Evolutionary conservation across 2,329 filamentous ascomycete genomes (phyloP).

Genomic region (Botrytis hyacinthi): DNA sequence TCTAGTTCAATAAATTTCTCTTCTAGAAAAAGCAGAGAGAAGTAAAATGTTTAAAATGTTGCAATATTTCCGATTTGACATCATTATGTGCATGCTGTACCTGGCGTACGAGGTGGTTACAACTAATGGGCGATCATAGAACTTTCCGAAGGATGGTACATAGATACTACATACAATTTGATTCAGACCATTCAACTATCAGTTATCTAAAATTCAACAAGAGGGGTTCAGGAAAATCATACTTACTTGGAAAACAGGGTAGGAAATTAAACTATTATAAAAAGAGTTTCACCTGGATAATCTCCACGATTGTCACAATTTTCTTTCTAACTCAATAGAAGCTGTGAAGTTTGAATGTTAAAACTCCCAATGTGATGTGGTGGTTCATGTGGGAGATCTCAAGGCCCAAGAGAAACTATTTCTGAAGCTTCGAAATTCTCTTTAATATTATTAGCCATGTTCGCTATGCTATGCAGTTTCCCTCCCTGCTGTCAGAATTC

Average conservation of each 20-base stretch:
- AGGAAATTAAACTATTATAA: neutral
- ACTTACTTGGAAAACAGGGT: neutral
- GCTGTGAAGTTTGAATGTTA: neutral
- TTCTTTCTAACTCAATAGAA: neutral
- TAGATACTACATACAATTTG: neutral
- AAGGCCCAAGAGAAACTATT: slow-evolving; percentile 1
- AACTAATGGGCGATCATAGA: slow-evolving; percentile 11
- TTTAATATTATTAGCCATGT: neutral
- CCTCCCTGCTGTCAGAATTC: slow-evolving; percentile 20
- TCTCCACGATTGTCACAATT: neutral
- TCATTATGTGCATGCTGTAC: slow-evolving; percentile 16
- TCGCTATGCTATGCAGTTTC: neutral
- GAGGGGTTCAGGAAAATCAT: neutral
- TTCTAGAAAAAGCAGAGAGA: slow-evolving; percentile 19
- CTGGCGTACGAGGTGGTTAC: slow-evolving; percentile 9
- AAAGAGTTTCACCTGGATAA: neutral
- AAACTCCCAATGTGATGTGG: neutral
- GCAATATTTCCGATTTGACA: slow-evolving; percentile 18
- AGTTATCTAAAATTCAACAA: neutral
- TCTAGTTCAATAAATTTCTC: slow-evolving; percentile 16
- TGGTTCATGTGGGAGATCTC: neutral
- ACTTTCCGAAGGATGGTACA: slow-evolving; percentile 4
- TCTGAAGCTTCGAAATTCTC: neutral
- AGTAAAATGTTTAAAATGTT: neutral
- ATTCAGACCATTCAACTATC: neutral